Percentiles rank a stretch among this genome's conserved stretches.
Conservation (phyloP, 2,329 filamentous ascomycete genomes). For the Pseudocercospora macadamiae region DNA sequence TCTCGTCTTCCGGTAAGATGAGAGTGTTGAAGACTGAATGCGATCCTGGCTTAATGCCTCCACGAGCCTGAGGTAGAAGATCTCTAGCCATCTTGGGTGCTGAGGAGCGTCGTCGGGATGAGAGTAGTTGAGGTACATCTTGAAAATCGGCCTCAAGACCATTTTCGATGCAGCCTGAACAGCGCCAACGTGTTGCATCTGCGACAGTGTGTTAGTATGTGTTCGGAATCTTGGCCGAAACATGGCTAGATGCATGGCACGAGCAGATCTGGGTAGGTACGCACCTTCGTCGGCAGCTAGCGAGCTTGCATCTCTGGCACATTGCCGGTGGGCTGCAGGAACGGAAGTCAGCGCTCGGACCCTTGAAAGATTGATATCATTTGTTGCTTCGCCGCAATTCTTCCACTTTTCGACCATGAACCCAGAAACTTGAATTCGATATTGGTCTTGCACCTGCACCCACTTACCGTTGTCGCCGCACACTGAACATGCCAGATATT, state of each 20-base stretch:
- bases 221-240: conserved; percentile 22
- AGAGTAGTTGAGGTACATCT: conserved; percentile 39
- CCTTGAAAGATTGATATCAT: conserved; percentile 36
- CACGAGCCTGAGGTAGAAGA: conserved; percentile 69
- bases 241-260: conserved; percentile 14
- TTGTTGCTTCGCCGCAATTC: conserved; percentile 31
- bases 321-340: conserved; percentile 82
- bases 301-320: conserved; percentile 72
- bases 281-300: conserved; percentile 67
- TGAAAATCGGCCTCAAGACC: conserved; percentile 44
- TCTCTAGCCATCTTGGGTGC: conserved; percentile 68
- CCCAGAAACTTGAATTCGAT: conserved; percentile 11
- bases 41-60: conserved; percentile 66
- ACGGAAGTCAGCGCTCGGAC: conserved; percentile 50
- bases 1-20: conserved; percentile 70
- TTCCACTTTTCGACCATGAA: conserved; percentile 27
- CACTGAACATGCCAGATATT: conserved; percentile 72
- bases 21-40: conserved; percentile 78
- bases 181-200: conserved; percentile 66
- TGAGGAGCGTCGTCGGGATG: conserved; percentile 59
- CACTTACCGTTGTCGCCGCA: conserved; percentile 83
- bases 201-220: conserved; percentile 31
- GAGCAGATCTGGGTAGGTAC: conserved; percentile 35
- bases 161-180: conserved; percentile 60
- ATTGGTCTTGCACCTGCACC: conserved; percentile 2